A percentile compares a stretch with the other conserved stretches of the same genome.
phyloP scores from a whole-genome alignment of 257 asterid species.

The Dorcoceras hygrometricum region DNA sequence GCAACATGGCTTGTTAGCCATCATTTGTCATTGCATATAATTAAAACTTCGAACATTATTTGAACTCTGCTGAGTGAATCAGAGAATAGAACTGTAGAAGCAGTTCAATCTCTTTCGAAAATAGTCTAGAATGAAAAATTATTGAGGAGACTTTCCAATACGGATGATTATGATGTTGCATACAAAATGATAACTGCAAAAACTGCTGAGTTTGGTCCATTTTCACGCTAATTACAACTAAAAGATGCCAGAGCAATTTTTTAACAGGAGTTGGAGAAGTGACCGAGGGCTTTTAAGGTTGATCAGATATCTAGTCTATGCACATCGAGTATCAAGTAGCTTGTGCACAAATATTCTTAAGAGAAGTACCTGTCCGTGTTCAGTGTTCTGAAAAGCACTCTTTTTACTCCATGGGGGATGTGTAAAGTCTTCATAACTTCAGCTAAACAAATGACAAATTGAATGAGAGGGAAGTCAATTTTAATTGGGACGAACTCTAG shows the following conservation, averaged over 20 bases:
- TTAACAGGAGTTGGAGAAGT: no score
- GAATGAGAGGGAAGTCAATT: not conserved
- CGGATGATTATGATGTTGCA: not conserved
- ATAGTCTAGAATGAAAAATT: not conserved
- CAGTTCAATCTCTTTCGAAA: not conserved
- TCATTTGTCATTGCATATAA: not conserved
- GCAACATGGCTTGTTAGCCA: not conserved
- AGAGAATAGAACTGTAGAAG: not conserved
- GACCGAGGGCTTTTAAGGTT: no score
- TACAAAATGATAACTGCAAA: not conserved
- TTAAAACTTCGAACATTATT: no score
- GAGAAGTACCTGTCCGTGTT: slow-evolving; percentile 83
- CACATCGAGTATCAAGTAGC: not conserved
- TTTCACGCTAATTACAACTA: not conserved
- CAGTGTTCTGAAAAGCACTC: slow-evolving; percentile 89
- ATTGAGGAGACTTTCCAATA: not conserved
- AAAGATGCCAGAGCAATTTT: not conserved
- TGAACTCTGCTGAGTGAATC: not conserved
- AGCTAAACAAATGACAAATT: slow-evolving; percentile 43
- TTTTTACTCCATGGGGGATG: slow-evolving; percentile 85
- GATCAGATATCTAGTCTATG: no score
- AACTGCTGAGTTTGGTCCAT: not conserved
- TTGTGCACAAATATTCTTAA: not conserved
- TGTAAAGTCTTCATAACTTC: slow-evolving; percentile 81
- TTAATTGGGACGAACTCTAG: slow-evolving; percentile 1